These are phyloP conservation scores for Penicillium sp. DNA, from an alignment of 2,329 filamentous ascomycete genomes.

Conservation along the genomic window DNA sequence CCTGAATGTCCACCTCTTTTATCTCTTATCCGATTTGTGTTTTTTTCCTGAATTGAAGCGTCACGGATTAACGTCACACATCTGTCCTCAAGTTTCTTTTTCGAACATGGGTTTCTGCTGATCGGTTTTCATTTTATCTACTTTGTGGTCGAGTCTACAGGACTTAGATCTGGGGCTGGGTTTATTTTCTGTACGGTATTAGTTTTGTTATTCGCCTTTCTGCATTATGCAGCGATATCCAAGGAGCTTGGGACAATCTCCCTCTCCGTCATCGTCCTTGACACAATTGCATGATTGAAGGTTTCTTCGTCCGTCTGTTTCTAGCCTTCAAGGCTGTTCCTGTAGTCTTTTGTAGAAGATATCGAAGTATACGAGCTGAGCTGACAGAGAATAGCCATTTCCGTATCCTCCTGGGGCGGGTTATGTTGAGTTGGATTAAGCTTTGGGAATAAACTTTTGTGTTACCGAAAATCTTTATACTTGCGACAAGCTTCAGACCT, in stretches of 20 bases:
- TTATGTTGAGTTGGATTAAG: too few species aligned
- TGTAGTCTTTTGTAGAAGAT: neutral
- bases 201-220: conserved; percentile 19
- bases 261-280: conserved; percentile 27
- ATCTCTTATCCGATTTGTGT: conserved; percentile 1
- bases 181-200: conserved; percentile 28
- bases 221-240: conserved; percentile 38
- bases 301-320: conserved; percentile 24
- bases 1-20: conserved; percentile 14
- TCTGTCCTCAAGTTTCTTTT: conserved; percentile 17
- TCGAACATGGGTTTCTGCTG: conserved; percentile 17
- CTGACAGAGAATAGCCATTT: too few species aligned
- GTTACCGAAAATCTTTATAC: too few species aligned
- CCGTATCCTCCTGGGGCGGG: neutral
- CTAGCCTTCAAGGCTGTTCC: neutral
- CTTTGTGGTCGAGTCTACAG: conserved; percentile 19
- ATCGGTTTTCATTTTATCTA: conserved; percentile 15
- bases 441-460: too few species aligned
- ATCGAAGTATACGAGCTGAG: too few species aligned
- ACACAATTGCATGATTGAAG: conserved; percentile 35
- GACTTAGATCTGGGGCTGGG: conserved; percentile 22
- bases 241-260: conserved; percentile 28
- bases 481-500: too few species aligned
- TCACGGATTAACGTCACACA: conserved; percentile 26
- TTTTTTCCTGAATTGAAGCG: conserved; percentile 21